These are phyloP conservation scores for Pyrrhoderma noxium DNA, from an alignment of 1,284 basidiomycete genomes.

Conservation along the genomic window DNA sequence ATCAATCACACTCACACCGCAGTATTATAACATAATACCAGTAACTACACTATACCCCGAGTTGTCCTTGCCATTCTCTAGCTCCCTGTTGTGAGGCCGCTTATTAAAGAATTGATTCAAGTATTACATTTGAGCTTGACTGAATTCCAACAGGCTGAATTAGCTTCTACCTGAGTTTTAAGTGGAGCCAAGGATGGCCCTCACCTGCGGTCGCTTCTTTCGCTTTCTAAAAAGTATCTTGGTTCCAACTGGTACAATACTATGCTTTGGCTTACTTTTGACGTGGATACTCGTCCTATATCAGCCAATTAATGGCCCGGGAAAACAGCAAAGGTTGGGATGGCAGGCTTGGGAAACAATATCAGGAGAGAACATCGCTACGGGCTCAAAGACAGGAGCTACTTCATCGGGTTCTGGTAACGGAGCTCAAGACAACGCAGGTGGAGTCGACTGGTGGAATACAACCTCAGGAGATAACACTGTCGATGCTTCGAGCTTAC, in stretches of 20 bases:
- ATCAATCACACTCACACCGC: no score
- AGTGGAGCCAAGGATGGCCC: conserved; percentile 5
- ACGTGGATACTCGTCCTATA: conserved; percentile 71
- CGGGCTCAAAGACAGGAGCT: conserved; percentile 6
- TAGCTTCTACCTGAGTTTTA: background rate
- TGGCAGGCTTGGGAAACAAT: conserved; percentile 88
- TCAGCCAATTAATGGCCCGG: conserved; percentile 67
- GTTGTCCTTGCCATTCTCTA: no score
- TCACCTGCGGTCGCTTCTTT: conserved; percentile 27
- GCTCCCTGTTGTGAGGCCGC: no score
- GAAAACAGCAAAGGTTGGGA: conserved; percentile 64
- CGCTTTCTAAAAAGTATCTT: conserved; percentile 41
- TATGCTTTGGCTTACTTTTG: conserved; percentile 63
- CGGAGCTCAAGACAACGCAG: conserved; percentile 20
- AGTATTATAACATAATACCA: no score
- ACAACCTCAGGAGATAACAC: conserved; percentile 35
- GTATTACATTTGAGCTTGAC: no score
- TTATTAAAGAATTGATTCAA: no score
- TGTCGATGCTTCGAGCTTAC: conserved; percentile 57
- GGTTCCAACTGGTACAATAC: conserved; percentile 50
- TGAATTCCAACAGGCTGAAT: no score
- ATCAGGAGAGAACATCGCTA: background rate
- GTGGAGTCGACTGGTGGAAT: conserved; percentile 69
- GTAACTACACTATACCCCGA: no score
- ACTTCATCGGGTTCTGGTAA: background rate